Conservation (phyloP, 805 yeast genomes). For the Ogataea degrootiae region DNA sequence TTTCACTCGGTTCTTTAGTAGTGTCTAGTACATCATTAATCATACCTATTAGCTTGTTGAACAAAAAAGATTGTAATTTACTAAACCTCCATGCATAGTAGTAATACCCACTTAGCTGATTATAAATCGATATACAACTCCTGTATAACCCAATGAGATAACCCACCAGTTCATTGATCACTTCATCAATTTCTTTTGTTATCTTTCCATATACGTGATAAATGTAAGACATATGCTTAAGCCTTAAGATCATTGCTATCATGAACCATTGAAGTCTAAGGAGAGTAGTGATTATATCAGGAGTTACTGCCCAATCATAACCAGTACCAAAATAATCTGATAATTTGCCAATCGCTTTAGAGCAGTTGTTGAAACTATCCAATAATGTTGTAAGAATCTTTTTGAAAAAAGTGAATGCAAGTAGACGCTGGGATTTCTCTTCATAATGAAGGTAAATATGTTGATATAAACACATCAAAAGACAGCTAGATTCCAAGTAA, state of each 20-base stretch:
- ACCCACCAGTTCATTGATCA: neutral
- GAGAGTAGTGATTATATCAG: slow-evolving; percentile 19
- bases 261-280: slow-evolving; percentile 10
- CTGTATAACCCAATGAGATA: neutral
- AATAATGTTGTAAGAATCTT: slow-evolving; percentile 25
- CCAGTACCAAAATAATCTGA: slow-evolving; percentile 37
- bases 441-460: slow-evolving; percentile 40
- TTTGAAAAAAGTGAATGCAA: slow-evolving; percentile 33
- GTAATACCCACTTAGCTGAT: slow-evolving; percentile 13
- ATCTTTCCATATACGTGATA: slow-evolving; percentile 8
- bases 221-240: slow-evolving; percentile 12
- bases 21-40: slow-evolving; percentile 6
- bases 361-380: slow-evolving; percentile 31
- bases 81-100: slow-evolving; percentile 21
- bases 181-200: slow-evolving; percentile 2
- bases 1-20: slow-evolving; percentile 5
- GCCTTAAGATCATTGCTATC: slow-evolving; percentile 2
- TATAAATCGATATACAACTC: slow-evolving; percentile 1
- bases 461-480: slow-evolving; percentile 28
- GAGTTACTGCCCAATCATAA: slow-evolving; percentile 38
- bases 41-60: slow-evolving; percentile 1
- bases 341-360: slow-evolving; percentile 30
- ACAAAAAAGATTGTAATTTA: slow-evolving; percentile 14
- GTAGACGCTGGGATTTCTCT: slow-evolving; percentile 16
- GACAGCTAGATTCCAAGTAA: slow-evolving; percentile 14